These are phyloP conservation scores for Actinomortierella ambigua DNA, from an alignment of 371 early-diverging fungal species.

Conservation along the genomic window DNA sequence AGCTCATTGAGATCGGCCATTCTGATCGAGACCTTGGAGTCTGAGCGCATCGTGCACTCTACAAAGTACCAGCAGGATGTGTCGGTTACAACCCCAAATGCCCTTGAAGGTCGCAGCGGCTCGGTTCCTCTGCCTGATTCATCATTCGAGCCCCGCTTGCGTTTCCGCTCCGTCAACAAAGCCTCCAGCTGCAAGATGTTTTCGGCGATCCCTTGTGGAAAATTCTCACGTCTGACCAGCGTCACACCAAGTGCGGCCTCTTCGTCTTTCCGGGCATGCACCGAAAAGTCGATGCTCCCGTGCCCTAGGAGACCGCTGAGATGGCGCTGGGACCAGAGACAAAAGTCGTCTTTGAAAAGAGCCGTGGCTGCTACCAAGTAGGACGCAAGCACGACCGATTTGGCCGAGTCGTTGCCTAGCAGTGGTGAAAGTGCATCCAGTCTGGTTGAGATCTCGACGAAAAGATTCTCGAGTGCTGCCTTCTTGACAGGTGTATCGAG, in stretches of 20 bases:
- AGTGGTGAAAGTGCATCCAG: background rate
- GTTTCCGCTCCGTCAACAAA: constrained; percentile 12
- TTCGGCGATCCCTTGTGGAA: constrained; percentile 16
- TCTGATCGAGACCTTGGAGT: constrained; percentile 7
- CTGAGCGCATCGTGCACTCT: constrained; percentile 16
- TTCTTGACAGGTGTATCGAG: constrained; percentile 5
- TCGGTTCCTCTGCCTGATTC: constrained; percentile 9
- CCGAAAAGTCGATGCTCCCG: constrained; percentile 22
- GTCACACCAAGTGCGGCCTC: constrained; percentile 12
- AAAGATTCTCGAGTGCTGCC: too few species aligned
- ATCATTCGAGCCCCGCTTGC: constrained; percentile 5
- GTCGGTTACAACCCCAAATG: constrained; percentile 25
- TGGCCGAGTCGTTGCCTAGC: constrained; percentile 9
- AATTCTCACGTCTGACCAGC: constrained; percentile 13
- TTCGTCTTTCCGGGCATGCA: background rate
- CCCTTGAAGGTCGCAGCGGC: background rate
- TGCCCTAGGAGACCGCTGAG: constrained; percentile 25
- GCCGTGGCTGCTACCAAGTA: constrained; percentile 20
- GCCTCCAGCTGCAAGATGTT: constrained; percentile 22
- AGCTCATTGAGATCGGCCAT: too few species aligned
- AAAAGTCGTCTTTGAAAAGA: constrained; percentile 12
- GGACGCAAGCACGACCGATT: constrained; percentile 8
- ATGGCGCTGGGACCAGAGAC: constrained; percentile 11
- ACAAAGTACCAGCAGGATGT: constrained; percentile 3
- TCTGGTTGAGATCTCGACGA: too few species aligned